A percentile compares a stretch with the other conserved stretches of the same genome.
These are phyloP conservation scores for Camelina laxa DNA, from an alignment of 345 rosid species.

Conservation along the genomic window DNA sequence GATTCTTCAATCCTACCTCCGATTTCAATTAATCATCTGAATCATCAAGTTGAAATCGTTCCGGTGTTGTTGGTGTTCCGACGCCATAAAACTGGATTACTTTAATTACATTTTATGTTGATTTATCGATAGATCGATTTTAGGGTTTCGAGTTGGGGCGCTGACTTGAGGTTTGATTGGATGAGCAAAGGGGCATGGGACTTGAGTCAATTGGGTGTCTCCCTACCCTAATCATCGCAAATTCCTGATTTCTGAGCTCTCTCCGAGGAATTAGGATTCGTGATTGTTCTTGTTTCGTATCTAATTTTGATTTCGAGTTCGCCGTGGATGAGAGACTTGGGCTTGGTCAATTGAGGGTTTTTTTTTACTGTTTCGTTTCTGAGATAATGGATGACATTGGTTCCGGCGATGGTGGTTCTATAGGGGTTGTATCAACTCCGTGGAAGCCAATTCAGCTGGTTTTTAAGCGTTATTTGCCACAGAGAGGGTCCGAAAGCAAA, in stretches of 20 bases:
- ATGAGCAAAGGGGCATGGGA: conserved; percentile 64
- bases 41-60: conserved; percentile 24
- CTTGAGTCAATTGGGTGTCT: conserved; percentile 70
- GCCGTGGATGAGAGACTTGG: conserved; percentile 47
- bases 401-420: conserved; percentile 49
- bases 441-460: conserved; percentile 82
- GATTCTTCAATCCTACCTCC: conserved; percentile 29
- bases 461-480: conserved; percentile 53
- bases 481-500: conserved; percentile 45
- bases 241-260: conserved; percentile 39
- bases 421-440: conserved; percentile 39
- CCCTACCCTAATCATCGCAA: conserved; percentile 34
- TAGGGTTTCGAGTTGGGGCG: conserved; percentile 44
- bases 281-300: conserved; percentile 38
- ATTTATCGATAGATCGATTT: conserved; percentile 47
- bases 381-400: conserved; percentile 65
- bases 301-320: conserved; percentile 17
- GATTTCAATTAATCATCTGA: conserved; percentile 31
- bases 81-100: conserved; percentile 9
- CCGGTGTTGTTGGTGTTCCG: conserved; percentile 3
- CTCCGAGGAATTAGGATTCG: conserved; percentile 26
- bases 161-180: conserved; percentile 53
- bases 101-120: conserved; percentile 29
- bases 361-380: conserved; percentile 46
- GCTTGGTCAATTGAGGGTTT: conserved; percentile 43